phyloP scores from a whole-genome alignment of 2,329 filamentous ascomycete genomes.

The Xylariaceae sp. region DNA sequence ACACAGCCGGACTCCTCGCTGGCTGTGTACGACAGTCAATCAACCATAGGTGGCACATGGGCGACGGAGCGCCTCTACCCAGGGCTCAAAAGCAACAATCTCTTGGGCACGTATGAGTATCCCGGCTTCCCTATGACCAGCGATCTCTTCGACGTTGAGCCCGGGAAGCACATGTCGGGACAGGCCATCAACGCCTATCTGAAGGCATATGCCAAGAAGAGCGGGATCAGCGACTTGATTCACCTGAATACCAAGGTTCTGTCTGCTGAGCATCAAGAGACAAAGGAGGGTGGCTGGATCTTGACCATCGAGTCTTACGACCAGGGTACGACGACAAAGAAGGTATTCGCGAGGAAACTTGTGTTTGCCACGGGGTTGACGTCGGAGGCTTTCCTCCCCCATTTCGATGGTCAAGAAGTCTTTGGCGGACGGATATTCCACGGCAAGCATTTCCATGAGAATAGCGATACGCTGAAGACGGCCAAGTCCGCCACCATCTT shows the following conservation, averaged over 20 bases:
- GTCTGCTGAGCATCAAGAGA: constrained; percentile 44
- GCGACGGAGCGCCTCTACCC: constrained; percentile 61
- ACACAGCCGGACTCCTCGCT: constrained; percentile 53
- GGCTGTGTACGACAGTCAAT: constrained; percentile 52
- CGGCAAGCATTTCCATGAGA: constrained; percentile 43
- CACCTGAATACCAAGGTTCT: constrained; percentile 48
- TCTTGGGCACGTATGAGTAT: constrained; percentile 67
- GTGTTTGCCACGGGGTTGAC: constrained; percentile 59
- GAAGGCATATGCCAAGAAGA: constrained; percentile 48
- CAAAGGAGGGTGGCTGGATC: constrained; percentile 32
- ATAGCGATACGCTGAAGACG: constrained; percentile 33
- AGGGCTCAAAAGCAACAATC: constrained; percentile 68
- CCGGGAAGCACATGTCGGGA: constrained; percentile 55
- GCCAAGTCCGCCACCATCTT: constrained; percentile 46
- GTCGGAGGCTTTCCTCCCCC: constrained; percentile 51
- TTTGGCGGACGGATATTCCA: constrained; percentile 56
- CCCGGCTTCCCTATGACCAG: constrained; percentile 66
- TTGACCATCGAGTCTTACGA: constrained; percentile 19
- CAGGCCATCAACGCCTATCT: constrained; percentile 52
- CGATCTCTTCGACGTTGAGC: constrained; percentile 41
- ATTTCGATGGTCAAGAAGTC: constrained; percentile 42
- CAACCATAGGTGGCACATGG: constrained; percentile 65
- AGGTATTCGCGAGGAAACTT: constrained; percentile 42
- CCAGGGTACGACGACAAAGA: constrained; percentile 22
- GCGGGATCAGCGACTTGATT: constrained; percentile 44